Percentiles rank a stretch among this genome's conserved stretches.
phyloP scores from a whole-genome alignment of 2,329 filamentous ascomycete species.

The Pestalotiopsis sp. region DNA sequence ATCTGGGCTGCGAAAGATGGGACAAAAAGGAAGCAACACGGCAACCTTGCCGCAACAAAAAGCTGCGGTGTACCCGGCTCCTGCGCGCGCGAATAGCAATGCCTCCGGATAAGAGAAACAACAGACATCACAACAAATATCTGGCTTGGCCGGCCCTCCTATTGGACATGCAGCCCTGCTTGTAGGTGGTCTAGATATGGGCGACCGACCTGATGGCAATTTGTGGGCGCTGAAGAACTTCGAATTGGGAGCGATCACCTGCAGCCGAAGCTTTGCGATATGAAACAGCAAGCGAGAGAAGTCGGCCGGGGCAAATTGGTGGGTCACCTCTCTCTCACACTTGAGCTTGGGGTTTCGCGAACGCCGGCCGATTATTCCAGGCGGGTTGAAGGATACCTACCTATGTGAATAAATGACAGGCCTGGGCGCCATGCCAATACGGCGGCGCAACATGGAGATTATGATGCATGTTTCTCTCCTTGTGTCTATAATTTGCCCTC shows the following conservation, averaged over 20 bases:
- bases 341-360: not conserved
- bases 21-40: not conserved
- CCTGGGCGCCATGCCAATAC: not conserved
- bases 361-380: not conserved
- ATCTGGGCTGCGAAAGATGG: not conserved
- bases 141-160: slow-evolving; percentile 7
- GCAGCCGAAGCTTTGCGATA: slow-evolving; percentile 13
- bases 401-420: not conserved
- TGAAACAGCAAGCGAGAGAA: slow-evolving; percentile 7
- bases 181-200: slow-evolving; percentile 14
- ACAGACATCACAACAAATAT: slow-evolving; percentile 8
- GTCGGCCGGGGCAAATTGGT: not conserved
- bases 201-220: not conserved
- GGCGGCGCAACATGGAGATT: not conserved
- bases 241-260: slow-evolving; percentile 10
- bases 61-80: not conserved
- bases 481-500: not conserved
- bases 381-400: not conserved
- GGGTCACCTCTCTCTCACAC: not conserved
- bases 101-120: not conserved
- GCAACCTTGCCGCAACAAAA: not conserved
- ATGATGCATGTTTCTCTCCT: not conserved
- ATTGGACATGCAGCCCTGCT: slow-evolving; percentile 12
- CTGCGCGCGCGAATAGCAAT: not conserved
- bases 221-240: slow-evolving; percentile 6